Conservation (phyloP, 495 filamentous ascomycete species). For the Cetradonia linearis region DNA sequence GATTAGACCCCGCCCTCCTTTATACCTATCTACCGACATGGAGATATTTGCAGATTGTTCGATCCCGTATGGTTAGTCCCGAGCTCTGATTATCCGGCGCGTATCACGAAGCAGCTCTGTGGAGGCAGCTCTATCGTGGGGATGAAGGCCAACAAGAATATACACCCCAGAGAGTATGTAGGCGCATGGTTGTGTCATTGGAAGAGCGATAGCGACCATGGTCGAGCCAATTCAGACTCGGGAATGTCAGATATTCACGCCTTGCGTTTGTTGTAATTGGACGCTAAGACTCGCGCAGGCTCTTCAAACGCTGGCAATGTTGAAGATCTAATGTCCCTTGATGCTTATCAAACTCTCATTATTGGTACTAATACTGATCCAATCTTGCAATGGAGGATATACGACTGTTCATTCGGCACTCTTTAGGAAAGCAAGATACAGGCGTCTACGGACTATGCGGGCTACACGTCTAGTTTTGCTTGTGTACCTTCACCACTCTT, state of each 20-base stretch:
- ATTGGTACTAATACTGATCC: not conserved
- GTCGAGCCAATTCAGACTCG: not conserved
- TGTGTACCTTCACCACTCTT: no score
- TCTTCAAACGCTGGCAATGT: no score
- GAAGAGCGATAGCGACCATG: not conserved
- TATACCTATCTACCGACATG: conserved; percentile 2
- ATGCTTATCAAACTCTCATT: not conserved
- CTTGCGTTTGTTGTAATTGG: no score
- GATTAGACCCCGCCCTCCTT: not conserved
- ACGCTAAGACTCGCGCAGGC: not conserved
- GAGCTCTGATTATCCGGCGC: not conserved
- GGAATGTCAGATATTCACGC: not conserved
- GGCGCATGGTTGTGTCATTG: conserved; percentile 4
- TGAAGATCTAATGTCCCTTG: no score
- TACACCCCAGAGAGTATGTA: not conserved
- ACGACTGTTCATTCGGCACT: not conserved
- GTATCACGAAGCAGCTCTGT: not conserved
- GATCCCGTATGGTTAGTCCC: not conserved
- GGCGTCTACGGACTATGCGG: no score
- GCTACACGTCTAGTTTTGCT: no score
- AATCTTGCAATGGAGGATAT: not conserved
- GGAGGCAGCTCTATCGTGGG: not conserved
- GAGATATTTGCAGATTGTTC: conserved; percentile 3
- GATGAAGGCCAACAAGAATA: not conserved
- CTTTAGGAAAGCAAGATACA: no score